These are phyloP conservation scores for Nothophaeocryptopus gaeumannii DNA, from an alignment of 2,329 filamentous ascomycete species.

Conservation along the genomic window DNA sequence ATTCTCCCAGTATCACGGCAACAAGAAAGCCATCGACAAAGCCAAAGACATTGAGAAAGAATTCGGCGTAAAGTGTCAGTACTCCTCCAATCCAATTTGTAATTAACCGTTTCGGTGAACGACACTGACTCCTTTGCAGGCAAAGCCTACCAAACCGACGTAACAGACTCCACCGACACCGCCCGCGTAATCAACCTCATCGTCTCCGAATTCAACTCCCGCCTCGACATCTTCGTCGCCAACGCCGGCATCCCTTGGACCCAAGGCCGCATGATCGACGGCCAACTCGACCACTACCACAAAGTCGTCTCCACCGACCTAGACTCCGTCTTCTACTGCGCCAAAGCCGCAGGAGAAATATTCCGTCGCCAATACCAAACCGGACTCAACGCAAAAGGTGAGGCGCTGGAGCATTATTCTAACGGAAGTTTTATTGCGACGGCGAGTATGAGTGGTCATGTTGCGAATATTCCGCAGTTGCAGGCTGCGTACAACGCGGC, in stretches of 20 bases:
- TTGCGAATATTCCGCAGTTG: constrained; percentile 46
- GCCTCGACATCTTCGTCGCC: constrained; percentile 73
- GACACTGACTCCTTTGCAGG: constrained; percentile 46
- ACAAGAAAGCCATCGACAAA: constrained; percentile 34
- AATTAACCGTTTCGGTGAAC: constrained; percentile 20
- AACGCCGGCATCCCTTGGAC: constrained; percentile 76
- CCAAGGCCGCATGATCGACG: constrained; percentile 64
- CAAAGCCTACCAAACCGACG: constrained; percentile 64
- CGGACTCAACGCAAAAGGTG: constrained; percentile 52
- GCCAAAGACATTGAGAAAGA: constrained; percentile 34
- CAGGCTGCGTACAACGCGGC: constrained; percentile 51
- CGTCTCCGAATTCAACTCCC: constrained; percentile 64
- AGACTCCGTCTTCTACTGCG: constrained; percentile 46
- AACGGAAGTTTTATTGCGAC: constrained; percentile 51
- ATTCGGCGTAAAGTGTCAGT: constrained; percentile 39
- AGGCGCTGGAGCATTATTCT: constrained; percentile 41
- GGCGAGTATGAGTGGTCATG: constrained; percentile 34
- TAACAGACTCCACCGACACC: constrained; percentile 56
- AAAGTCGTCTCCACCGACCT: constrained; percentile 70
- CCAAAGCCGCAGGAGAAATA: constrained; percentile 59
- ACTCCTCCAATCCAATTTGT: constrained; percentile 36
- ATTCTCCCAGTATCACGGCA: constrained; percentile 37
- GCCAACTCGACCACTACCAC: constrained; percentile 61
- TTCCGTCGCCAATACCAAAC: constrained; percentile 69
- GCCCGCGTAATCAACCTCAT: constrained; percentile 57